Base-by-base conservation (phyloP, 208 protist genomes). In the Leishmania braziliensis region DNA sequence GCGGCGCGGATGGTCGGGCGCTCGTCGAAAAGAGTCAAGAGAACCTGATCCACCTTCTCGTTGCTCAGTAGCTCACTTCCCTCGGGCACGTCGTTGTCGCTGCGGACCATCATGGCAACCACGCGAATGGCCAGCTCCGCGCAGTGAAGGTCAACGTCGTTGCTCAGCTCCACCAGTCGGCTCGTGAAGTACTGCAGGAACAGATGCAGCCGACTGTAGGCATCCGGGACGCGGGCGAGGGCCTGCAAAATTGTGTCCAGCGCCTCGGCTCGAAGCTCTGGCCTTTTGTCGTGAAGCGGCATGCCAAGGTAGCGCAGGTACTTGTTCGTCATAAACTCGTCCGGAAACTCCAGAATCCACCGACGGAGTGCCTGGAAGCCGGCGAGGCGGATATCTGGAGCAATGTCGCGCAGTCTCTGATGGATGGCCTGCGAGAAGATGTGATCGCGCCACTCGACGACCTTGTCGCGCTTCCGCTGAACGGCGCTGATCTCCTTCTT, bases 281-380 rank as follows among this genome's bases (percentile, higher is more conserved):
- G 84, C 74, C 82, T 70, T 85, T 96, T 95, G 88, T 98, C 95
- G 82, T 96, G 92, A 29, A 98, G 82, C n/a, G 92, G 86, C 88
- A 98, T 96, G 77, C 93, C 90, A 77, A 98, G 94, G 85, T 97
- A 97, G 73, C 94, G 92, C 51, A 97, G 91, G 80, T 97, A 98
- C 71, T 96, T 95, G 86, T 97, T 97, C 56, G 86, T 89, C 74
- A 97, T 89, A 83, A 92, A 98, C 77, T 93, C 90, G 4, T 93
- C 88, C 56, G 95, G 91, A 73, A 89, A 95, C 54, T 89, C 88
- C 20, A 95, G 56, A 77, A 96, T 91, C 93, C 91, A 98, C 36
- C 86, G 81, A 74, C 91, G 89, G 60, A 98, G 85, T 26, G 84
- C 79, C 78, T 96, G 87, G 86, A 97, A 92, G 33, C 90, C 87